Evolutionary conservation across 257 asterid genomes (phyloP).

Genomic region (Capsicum baccatum): DNA sequence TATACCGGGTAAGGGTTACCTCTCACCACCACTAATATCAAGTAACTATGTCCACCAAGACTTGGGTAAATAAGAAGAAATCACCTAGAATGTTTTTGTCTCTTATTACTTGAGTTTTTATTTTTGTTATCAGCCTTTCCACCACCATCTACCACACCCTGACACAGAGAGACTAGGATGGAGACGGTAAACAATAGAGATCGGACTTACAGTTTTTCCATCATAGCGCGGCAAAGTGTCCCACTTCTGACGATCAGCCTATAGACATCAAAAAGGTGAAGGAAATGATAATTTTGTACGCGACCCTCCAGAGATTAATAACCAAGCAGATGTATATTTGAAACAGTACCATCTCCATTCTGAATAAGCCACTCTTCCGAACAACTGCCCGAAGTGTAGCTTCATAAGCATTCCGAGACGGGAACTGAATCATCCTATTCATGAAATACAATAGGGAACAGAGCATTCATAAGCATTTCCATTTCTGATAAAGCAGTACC

Average conservation of each 20-base stretch:
- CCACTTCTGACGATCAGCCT: constrained; percentile 67
- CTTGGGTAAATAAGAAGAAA: background rate
- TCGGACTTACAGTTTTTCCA: constrained; percentile 82
- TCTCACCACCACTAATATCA: background rate
- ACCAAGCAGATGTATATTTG: background rate
- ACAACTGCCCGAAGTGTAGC: constrained; percentile 50
- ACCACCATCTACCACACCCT: constrained; percentile 6
- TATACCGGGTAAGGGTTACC: background rate
- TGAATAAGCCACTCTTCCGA: constrained; percentile 61
- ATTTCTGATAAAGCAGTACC: background rate
- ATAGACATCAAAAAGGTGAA: constrained; percentile 35
- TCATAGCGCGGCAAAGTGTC: constrained; percentile 54
- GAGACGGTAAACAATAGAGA: constrained; percentile 23
- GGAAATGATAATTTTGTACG: constrained; percentile 17
- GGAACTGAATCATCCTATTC: constrained; percentile 72
- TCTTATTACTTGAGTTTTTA: constrained; percentile 7
- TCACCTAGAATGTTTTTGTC: background rate
- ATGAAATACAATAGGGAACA: background rate
- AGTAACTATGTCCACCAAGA: background rate
- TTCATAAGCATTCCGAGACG: constrained; percentile 50
- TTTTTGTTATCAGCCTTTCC: constrained; percentile 19
- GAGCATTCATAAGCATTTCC: background rate
- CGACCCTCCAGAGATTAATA: constrained; percentile 28
- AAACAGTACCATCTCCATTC: constrained; percentile 59
- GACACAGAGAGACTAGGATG: background rate